phyloP scores from a whole-genome alignment of 2,329 filamentous ascomycete species.

The Pseudocercospora cruenta region DNA sequence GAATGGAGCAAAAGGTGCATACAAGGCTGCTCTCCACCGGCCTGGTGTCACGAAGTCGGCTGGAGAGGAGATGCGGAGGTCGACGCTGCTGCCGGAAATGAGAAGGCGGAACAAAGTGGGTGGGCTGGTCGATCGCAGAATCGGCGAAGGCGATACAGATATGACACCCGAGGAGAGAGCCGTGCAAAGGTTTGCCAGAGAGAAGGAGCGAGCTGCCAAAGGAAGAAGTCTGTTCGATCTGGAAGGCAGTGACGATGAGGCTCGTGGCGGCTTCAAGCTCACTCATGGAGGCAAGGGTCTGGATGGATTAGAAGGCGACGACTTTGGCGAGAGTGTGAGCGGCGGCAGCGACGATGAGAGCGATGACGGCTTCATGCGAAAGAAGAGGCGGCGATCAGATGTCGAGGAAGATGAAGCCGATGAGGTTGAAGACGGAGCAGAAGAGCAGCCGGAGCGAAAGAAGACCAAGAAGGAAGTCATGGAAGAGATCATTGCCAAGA shows the following conservation, averaged over 20 bases:
- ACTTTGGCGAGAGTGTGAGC: slow-evolving; percentile 56
- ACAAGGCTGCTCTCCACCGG: slow-evolving; percentile 64
- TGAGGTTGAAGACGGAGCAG: slow-evolving; percentile 54
- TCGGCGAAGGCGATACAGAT: slow-evolving; percentile 91
- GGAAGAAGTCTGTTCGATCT: slow-evolving; percentile 85
- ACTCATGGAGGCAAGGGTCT: slow-evolving; percentile 72
- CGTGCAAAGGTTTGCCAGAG: slow-evolving; percentile 84
- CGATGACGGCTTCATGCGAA: slow-evolving; percentile 44
- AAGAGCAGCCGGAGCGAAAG: slow-evolving; percentile 74
- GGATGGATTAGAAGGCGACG: slow-evolving; percentile 80
- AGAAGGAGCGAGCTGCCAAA: slow-evolving; percentile 79
- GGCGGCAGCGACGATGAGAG: slow-evolving; percentile 35
- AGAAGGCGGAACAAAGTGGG: slow-evolving; percentile 87
- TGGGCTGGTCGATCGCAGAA: slow-evolving; percentile 87
- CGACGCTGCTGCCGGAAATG: slow-evolving; percentile 87
- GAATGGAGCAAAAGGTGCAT: slow-evolving; percentile 42
- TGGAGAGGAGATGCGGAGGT: slow-evolving; percentile 82
- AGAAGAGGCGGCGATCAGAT: slow-evolving; percentile 48
- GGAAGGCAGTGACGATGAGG: slow-evolving; percentile 75
- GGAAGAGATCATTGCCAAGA: slow-evolving; percentile 97
- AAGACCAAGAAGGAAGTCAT: slow-evolving; percentile 97
- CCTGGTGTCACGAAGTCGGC: slow-evolving; percentile 83
- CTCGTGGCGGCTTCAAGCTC: slow-evolving; percentile 50
- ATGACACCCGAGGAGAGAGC: slow-evolving; percentile 94
- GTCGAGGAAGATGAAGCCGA: slow-evolving; percentile 60